Evolutionary conservation across 345 rosid species (phyloP).

Genomic region (Boechera retrofracta): DNA sequence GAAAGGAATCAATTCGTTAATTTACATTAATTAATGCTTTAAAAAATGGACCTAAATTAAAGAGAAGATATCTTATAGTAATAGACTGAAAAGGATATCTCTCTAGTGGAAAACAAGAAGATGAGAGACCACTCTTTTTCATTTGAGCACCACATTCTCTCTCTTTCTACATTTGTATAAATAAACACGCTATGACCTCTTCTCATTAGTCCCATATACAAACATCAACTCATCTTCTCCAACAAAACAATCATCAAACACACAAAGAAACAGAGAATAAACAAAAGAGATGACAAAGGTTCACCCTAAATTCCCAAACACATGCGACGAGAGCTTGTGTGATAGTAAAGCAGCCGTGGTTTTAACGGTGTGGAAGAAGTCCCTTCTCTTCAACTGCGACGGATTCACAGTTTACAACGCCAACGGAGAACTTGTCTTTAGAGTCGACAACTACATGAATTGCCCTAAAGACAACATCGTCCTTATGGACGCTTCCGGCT

Average conservation of each 20-base stretch:
- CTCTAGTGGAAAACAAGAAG: constrained; percentile 47
- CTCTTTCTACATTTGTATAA: constrained; percentile 33
- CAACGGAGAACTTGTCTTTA: constrained; percentile 71
- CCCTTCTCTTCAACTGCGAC: constrained; percentile 87
- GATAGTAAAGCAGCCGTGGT: constrained; percentile 45
- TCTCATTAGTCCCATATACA: constrained; percentile 27
- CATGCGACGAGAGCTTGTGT: constrained; percentile 27
- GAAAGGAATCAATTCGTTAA: constrained; percentile 24
- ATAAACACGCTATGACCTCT: constrained; percentile 36
- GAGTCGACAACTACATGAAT: constrained; percentile 89
- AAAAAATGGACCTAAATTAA: neutral
- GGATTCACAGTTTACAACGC: constrained; percentile 91
- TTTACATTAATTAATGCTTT: neutral
- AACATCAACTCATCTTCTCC: constrained; percentile 38
- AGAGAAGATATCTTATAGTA: constrained; percentile 47
- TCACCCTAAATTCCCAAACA: constrained; percentile 54
- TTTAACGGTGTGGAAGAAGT: constrained; percentile 92
- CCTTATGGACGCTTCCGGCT: constrained; percentile 90
- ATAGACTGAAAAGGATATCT: constrained; percentile 36
- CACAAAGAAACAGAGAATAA: neutral
- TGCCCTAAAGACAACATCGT: constrained; percentile 61
- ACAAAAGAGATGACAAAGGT: constrained; percentile 66
- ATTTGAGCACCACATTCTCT: constrained; percentile 41
- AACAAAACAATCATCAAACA: constrained; percentile 21
- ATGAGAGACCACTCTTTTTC: constrained; percentile 44